Base-by-base conservation (phyloP, 495 filamentous ascomycete species). In the Podospora pseudocomata region DNA sequence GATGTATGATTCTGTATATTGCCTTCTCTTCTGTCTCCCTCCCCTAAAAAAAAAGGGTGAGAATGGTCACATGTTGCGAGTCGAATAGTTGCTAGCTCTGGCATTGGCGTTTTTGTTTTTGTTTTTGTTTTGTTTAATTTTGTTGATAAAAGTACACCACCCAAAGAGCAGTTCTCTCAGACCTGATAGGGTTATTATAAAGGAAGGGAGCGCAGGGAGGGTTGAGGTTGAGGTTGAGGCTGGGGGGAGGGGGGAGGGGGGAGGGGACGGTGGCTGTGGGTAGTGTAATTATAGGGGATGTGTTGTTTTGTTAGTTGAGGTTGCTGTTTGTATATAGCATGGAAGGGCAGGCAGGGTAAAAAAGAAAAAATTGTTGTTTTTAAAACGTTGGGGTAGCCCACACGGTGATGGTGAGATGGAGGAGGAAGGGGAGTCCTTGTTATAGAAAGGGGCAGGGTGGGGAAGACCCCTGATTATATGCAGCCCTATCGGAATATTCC, bases 1-100 rank as follows among this genome's bases (percentile, higher is more conserved):
- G 39, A 39, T 39, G 34, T 39, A 53, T 62, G 34, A 61, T 63
- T 27, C 7, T 27, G 4, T 30, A 4, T 49, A 4, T 49, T 63
- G 16, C 18, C 66, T 56, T 67, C 60, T 44, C 64, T 32, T 58
- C 60, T 61, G 54, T 27, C 32, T 70, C 64, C 32, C 28, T 56
- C 63, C 9, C 23, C 23, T 23, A 0, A 23, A 23, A 23, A 61
- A 15, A 49, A 16, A 11, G 39, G 9, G 39, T 2, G 39, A 2
- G 39, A 49, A 5, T 49, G 39, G 39, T 49, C 13, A 11, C 7
- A 49, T 49, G 39, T 49, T 49, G 39, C 39, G 39, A 49, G 13
- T 18, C 39, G 15, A 49, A 18, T 11, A 13, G 2, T 49, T 49
- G 39, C 2, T 18, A 1, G 5, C 13, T 49, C 18, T 5, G 30